Evolutionary conservation across 148 eudicot genomes (phyloP).

Genomic region (Salicornia ramosissima): DNA sequence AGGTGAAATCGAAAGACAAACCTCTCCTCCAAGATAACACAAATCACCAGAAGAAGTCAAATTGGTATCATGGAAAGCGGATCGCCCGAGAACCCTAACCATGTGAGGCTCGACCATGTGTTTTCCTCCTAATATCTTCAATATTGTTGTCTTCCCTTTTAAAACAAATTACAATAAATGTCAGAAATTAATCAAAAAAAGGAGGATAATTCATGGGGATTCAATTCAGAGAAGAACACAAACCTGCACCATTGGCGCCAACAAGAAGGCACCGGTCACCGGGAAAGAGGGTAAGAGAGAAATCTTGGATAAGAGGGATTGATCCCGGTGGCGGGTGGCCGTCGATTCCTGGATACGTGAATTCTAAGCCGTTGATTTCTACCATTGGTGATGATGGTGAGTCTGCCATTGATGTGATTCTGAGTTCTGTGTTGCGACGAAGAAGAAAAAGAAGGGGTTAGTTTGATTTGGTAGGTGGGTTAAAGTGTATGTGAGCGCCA

Average conservation of each 20-base stretch:
- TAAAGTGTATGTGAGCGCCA: constrained; percentile 30
- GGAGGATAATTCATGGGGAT: neutral
- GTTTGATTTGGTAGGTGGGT: constrained; percentile 12
- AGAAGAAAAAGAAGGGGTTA: neutral
- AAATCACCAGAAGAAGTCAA: constrained; percentile 84
- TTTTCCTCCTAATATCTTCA: constrained; percentile 95
- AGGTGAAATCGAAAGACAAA: constrained; percentile 13
- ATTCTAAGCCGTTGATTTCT: constrained; percentile 60
- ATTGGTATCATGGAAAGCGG: constrained; percentile 88
- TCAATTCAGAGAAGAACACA: neutral
- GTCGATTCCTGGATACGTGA: constrained; percentile 98
- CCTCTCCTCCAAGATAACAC: constrained; percentile 95
- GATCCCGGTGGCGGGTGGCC: constrained; percentile 97
- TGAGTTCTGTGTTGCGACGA: neutral
- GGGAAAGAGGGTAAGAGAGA: constrained; percentile 50
- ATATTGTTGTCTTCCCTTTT: constrained; percentile 78
- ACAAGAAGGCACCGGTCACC: constrained; percentile 84
- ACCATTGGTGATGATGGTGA: constrained; percentile 32
- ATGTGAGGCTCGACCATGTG: constrained; percentile 91
- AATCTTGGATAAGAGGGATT: constrained; percentile 60
- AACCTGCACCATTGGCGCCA: constrained; percentile 97
- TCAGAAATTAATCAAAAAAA: neutral
- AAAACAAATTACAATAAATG: neutral
- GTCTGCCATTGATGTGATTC: constrained; percentile 26
- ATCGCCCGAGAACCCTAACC: constrained; percentile 86